Conservation (phyloP, 495 filamentous ascomycete species). For the Cenococcum geophilum region DNA sequence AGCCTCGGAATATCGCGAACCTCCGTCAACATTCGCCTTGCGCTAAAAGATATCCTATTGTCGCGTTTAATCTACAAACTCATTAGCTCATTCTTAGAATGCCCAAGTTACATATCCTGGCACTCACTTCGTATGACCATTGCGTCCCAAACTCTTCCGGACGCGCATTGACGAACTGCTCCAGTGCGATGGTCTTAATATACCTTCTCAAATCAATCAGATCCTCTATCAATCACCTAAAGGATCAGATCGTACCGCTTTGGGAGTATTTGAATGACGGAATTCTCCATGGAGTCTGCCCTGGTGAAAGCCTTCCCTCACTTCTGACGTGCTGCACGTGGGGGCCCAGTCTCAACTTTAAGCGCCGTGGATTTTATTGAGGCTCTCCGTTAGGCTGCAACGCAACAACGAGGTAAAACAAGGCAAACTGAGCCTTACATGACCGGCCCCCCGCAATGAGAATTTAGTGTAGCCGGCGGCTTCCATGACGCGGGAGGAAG, state of each 20-base stretch:
- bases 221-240: not conserved
- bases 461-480: too few relatives aligned
- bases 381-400: not conserved
- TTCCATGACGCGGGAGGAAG: too few relatives aligned
- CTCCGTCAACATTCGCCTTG: conserved; percentile 9
- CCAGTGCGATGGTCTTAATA: conserved; percentile 5
- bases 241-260: not conserved
- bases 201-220: conserved; percentile 3
- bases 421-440: not conserved
- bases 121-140: conserved; percentile 8
- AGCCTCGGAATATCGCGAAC: not conserved
- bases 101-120: not conserved
- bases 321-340: not conserved
- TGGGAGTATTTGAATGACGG: conserved; percentile 1
- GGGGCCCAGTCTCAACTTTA: not conserved
- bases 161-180: conserved; percentile 9
- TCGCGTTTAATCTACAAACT: conserved; percentile 4
- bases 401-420: not conserved
- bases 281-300: not conserved
- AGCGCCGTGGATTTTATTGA: not conserved
- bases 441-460: not conserved
- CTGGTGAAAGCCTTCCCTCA: not conserved
- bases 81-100: not conserved
- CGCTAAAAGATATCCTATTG: conserved; percentile 11
- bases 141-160: conserved; percentile 9